Base-by-base conservation (phyloP, 1,139 yeast genomes). In the Saccharomyces pastorianus region DNA sequence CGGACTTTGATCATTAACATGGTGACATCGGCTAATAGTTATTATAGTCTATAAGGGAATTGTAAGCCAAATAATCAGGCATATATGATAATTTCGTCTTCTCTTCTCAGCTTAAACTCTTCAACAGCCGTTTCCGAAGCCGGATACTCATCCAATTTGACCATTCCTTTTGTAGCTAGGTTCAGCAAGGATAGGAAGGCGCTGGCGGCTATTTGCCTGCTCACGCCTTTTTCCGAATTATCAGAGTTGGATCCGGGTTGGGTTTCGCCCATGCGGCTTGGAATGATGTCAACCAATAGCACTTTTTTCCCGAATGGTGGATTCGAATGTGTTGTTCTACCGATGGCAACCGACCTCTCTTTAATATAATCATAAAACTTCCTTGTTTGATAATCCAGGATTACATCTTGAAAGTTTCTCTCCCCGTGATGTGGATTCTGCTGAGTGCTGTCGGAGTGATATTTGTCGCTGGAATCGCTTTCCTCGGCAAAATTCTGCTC, bases 121-220 rank as follows among this genome's bases (percentile, higher is more conserved):
- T 38, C 2, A 8, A 1, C 13, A 3, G n/a, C 44, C 25, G 44
- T 8, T 9, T 38, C 25, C 1, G 25, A 1, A 38, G 25, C 44
- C 6, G 44, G 44, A 38, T 38, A 38, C 13, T 38, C 44, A 38
- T 49, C 47, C 17, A 59, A 44, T 11, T 56, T 55, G 13, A 65
- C 47, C 41, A 57, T 17, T 25, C 60, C 64, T 50, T 60, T 61
- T 2, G 69, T 58, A 0, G 70, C 69, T 13, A 68, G 54, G 31
- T 60, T 63, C 25, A 68, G 52, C 28, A 68, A 27, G 2, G 69
- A 63, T 14, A 68, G 51, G 51, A 68, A 68, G 0, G 70, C 71
- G 42, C 63, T 65, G 11, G 70, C 67, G 6, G 69, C 71, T 6
- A 67, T 58, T 38, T 57, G 57, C 51, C 59, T 65, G 34, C 60